Evolutionary conservation across 1,284 basidiomycete species (phyloP), one percentile per base, ranked within the genome.

Genomic region (Trichosporon coremiiforme): DNA sequence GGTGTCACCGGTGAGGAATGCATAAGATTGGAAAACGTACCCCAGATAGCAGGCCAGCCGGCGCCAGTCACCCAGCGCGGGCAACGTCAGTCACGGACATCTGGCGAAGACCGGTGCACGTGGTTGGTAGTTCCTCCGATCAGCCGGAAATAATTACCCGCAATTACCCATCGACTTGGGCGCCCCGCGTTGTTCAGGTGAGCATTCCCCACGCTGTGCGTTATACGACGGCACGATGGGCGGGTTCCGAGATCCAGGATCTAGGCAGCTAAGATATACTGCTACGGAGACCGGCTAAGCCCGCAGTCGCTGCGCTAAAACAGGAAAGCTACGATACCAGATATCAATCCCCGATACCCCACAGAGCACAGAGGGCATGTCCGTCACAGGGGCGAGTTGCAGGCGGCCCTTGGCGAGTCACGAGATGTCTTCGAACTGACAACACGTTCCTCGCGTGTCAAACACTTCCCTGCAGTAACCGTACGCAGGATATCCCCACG

Each of bases 1-100:
- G 57, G 57, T 60, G 57, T 60, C 57, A 60, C 57, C 57, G 57
- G 13, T 60, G 57, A 60, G 57, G 57, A 33, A 60, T 60, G 57
- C 57, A 2, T 13, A 3, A 8, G 57, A 60, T 60, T 60, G 57
- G 57, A 60, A 60, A 60, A 60, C 31, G 25, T 10, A 22, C 57
- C 57, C 33, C 9, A 33, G 17, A 29, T 22, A 29, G 55, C 55
- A 6, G 12, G 1, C 2, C 6, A 29, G 53, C 53, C n/a, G n/a
- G 20, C 3, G 53, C 25, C 53, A 55, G 53, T 12, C 53, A 55
- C 9, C 22, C 53, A 29, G 22, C 53, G 33, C 33, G 36, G 5
- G n/a, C 25, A 13, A 15, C 55, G 12, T 29, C 53, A 15, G 10
- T 1, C 20, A 35, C 31, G 57, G 57, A 60, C 57, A 35, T 9